These are phyloP conservation scores for Daphne laureola DNA, from an alignment of 441 rosid species.

Conservation along the genomic window DNA sequence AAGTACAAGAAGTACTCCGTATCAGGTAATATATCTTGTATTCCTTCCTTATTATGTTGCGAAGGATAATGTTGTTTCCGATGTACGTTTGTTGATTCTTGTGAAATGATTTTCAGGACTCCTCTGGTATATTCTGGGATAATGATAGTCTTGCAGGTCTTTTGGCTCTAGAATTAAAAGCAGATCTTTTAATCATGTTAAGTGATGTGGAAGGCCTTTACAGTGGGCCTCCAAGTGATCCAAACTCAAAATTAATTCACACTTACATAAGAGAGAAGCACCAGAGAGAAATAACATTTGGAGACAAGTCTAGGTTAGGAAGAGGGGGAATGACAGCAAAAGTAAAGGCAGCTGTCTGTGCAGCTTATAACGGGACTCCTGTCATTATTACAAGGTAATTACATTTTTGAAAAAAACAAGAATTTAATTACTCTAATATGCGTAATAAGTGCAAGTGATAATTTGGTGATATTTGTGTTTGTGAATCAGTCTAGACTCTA, in stretches of 20 bases:
- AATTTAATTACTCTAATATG: neutral
- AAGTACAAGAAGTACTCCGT: conserved; percentile 45
- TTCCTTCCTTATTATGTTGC: neutral
- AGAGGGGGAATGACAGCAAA: conserved; percentile 99
- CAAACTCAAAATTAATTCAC: conserved; percentile 77
- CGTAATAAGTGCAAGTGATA: too few relatives aligned
- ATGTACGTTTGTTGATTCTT: neutral
- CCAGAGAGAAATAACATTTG: conserved; percentile 82
- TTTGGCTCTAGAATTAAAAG: conserved; percentile 82
- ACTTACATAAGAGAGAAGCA: conserved; percentile 78
- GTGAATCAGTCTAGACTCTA: too few relatives aligned
- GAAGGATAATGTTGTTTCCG: neutral
- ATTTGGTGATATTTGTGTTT: neutral
- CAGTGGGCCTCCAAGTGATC: conserved; percentile 96
- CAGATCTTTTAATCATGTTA: conserved; percentile 83
- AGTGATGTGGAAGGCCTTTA: conserved; percentile 98
- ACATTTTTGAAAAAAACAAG: neutral
- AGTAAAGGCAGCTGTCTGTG: conserved; percentile 92
- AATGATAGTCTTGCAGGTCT: conserved; percentile 96
- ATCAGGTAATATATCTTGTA: conserved; percentile 23
- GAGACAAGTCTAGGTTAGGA: conserved; percentile 94
- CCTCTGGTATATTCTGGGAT: conserved; percentile 99
- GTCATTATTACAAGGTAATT: conserved; percentile 87
- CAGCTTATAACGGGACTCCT: conserved; percentile 85
- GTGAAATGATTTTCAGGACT: conserved; percentile 52